Evolutionary conservation across 306 rosid genomes (phyloP).

Genomic region (Trichosanthes cucumerina): DNA sequence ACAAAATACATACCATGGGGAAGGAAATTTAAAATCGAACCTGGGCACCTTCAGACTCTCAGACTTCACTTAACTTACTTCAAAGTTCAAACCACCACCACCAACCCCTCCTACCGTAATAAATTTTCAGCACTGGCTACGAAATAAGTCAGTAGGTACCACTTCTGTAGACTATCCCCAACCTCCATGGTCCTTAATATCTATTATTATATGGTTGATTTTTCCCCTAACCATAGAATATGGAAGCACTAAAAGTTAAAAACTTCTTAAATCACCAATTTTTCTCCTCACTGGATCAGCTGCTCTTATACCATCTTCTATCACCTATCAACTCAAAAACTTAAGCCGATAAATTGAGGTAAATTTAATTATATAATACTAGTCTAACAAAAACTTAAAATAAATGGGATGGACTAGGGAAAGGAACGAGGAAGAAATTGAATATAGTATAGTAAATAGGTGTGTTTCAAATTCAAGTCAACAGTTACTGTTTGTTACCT

Average conservation of each 20-base stretch:
- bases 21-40: not conserved
- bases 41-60: not conserved
- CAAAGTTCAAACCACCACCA: slow-evolving; percentile 4
- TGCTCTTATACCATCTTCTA: too few species aligned
- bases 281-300: too few species aligned
- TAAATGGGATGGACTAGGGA: not conserved
- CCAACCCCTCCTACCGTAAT: not conserved
- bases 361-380: too few species aligned
- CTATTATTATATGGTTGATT: not conserved
- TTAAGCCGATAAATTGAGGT: too few species aligned
- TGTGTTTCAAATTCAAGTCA: not conserved
- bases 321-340: too few species aligned
- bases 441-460: not conserved
- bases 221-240: not conserved
- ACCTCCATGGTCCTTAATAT: not conserved
- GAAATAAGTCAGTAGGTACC: not conserved
- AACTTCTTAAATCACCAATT: too few species aligned
- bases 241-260: not conserved
- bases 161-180: not conserved
- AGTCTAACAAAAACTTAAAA: too few species aligned
- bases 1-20: not conserved
- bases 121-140: not conserved
- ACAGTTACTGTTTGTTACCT: slow-evolving; percentile 28
- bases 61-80: not conserved
- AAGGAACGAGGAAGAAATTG: not conserved